A percentile compares a stretch with the other conserved stretches of the same genome.
Evolutionary conservation across 2,329 filamentous ascomycete genomes (phyloP).

Genomic region (Cordyceps cateniannulata): DNA sequence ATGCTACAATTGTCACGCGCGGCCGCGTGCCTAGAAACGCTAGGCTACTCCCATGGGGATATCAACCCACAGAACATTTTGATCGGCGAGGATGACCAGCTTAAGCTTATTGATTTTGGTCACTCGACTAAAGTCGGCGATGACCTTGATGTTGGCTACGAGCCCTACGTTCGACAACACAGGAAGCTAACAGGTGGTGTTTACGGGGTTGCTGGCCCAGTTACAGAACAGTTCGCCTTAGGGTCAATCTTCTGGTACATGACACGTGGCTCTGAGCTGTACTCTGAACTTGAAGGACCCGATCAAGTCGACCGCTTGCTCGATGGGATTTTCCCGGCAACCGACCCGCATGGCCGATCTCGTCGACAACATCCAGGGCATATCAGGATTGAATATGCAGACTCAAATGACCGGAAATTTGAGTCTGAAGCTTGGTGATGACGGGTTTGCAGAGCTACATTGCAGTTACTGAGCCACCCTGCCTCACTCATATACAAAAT

Average conservation of each 20-base stretch:
- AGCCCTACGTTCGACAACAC: conserved; percentile 17
- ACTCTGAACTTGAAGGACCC: conserved; percentile 15
- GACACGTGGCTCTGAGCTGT: conserved; percentile 14
- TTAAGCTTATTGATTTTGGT: conserved; percentile 18
- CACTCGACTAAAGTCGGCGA: conserved; percentile 12
- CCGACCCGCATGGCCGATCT: conserved; percentile 13
- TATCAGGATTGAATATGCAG: not conserved
- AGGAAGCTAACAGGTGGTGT: conserved; percentile 6
- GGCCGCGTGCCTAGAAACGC: conserved; percentile 13
- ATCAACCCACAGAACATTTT: conserved; percentile 19
- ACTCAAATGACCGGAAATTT: not conserved
- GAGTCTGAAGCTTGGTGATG: not conserved
- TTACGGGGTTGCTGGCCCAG: conserved; percentile 14
- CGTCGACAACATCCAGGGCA: conserved; percentile 10
- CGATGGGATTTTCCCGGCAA: conserved; percentile 12
- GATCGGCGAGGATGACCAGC: conserved; percentile 14
- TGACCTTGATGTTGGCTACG: conserved; percentile 16
- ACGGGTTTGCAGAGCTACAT: too few species aligned
- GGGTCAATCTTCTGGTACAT: conserved; percentile 19
- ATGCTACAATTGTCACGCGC: conserved; percentile 15
- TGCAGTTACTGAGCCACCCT: too few species aligned
- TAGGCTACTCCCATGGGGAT: conserved; percentile 17
- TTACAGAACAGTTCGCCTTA: conserved; percentile 17
- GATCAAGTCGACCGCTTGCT: conserved; percentile 14
- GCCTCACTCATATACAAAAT: too few species aligned